A percentile compares a stretch with the other conserved stretches of the same genome.
Conservation (phyloP, 495 filamentous ascomycete genomes). For the Daldinia grandis region DNA sequence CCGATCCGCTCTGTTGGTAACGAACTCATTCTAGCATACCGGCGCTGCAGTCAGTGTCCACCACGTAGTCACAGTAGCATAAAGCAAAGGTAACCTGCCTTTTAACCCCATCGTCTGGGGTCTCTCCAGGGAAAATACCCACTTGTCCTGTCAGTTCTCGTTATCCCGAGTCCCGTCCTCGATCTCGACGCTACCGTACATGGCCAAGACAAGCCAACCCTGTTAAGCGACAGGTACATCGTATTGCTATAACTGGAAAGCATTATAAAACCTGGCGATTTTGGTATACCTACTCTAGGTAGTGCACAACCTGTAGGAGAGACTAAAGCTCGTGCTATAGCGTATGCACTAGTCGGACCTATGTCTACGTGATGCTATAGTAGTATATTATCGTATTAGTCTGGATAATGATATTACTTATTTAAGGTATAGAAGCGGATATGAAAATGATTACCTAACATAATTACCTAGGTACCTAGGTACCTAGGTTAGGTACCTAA, state of each 20-base stretch:
- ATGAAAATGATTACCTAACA: not conserved
- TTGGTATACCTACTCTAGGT: not conserved
- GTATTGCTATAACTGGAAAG: slow-evolving; percentile 6
- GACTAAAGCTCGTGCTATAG: slow-evolving; percentile 2
- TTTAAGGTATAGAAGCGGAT: not conserved
- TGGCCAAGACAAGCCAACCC: slow-evolving; percentile 15
- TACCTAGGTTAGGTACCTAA: too few species aligned
- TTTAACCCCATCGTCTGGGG: slow-evolving; percentile 20
- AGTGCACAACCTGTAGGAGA: not conserved
- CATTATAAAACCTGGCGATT: not conserved
- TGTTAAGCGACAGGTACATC: slow-evolving; percentile 19
- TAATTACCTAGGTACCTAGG: too few species aligned
- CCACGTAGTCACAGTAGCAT: slow-evolving; percentile 11
- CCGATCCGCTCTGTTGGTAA: slow-evolving; percentile 36
- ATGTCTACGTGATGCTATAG: slow-evolving; percentile 1
- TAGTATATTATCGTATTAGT: slow-evolving; percentile 5
- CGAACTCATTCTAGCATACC: slow-evolving; percentile 25
- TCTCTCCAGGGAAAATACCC: slow-evolving; percentile 24
- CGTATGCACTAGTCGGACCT: not conserved
- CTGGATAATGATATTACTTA: not conserved
- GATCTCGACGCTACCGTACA: slow-evolving; percentile 32
- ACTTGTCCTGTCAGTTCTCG: slow-evolving; percentile 40
- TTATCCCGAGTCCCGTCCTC: slow-evolving; percentile 24
- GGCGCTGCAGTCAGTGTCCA: slow-evolving; percentile 17
- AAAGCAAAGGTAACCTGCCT: slow-evolving; percentile 7